Evolutionary conservation across 441 rosid genomes (phyloP), one percentile per base, ranked within the genome.

Genomic region (Geranium incanum): DNA sequence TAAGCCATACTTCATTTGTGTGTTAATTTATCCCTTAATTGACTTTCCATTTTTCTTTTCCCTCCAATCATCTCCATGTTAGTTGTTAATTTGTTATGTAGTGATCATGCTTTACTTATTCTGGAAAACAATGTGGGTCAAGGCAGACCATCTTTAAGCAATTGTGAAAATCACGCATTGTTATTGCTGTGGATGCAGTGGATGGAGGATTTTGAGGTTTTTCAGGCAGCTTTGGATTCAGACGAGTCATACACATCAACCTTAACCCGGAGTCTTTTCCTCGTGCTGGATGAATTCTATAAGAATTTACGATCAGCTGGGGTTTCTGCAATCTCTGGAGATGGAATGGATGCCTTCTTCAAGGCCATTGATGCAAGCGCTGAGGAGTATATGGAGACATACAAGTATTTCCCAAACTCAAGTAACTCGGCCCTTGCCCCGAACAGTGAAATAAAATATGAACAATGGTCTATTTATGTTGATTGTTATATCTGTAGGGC

Each of bases 161-260:
- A 13, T 8, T 45, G 52, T 45, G 50, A 43, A n/a, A 59, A 8
- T 6, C n/a, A 65, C 2, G 68, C 48, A 7, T 36, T 66, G 68
- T 66, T 23, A 5, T 18, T 69, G 1, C 66, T 62, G 66, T 73
- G 59, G 55, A 21, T 70, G 79, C 86, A 92, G 99, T 95, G 99
- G 99, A 90, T 95, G 97, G 83, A 89, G 77, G 97, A 92, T 77
- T 92, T 90, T 18, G 95, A 92, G 72, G 91, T 86, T 21, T 95
- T 95, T 80, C 97, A 95, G 78, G 84, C 93, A 7, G 96, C 97
- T 1, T 45, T 85, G 18, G 86, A 82, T 73, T 76, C 89, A 21
- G 99, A 95, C 82, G 71, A 83, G 67, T 85, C 99, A 0, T 86
- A 90, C 81, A 71, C 91, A 3, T 82, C 99, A 33, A 86, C 91